Evolutionary conservation across 176 grass and related monocot species (phyloP).

Genomic region (sorghum (Sorghum bicolor)): DNA sequence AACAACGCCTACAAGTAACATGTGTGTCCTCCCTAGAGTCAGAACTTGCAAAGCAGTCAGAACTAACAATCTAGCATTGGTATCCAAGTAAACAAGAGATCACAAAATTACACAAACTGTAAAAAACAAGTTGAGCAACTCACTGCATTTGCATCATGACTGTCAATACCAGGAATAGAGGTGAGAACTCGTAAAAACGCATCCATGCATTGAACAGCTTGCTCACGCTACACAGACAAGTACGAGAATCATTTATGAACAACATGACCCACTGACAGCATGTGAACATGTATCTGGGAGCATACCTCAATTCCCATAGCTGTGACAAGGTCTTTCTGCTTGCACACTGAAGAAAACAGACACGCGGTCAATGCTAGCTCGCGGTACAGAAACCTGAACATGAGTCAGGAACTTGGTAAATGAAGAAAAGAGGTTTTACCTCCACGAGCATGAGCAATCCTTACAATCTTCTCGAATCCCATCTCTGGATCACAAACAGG

Average conservation of each 20-base stretch:
- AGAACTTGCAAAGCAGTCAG: background rate
- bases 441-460: slow-evolving; percentile 81
- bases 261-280: background rate
- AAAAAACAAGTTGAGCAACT: background rate
- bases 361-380: slow-evolving; percentile 8
- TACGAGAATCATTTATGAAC: slow-evolving; percentile 2
- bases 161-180: slow-evolving; percentile 78
- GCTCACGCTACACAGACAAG: slow-evolving; percentile 40
- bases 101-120: background rate
- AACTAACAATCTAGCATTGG: background rate
- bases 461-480: slow-evolving; percentile 89
- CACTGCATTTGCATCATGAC: slow-evolving; percentile 83
- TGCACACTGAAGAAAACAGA: slow-evolving; percentile 57
- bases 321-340: slow-evolving; percentile 56
- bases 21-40: too few species aligned
- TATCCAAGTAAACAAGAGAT: slow-evolving; percentile 18
- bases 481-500: slow-evolving; percentile 68
- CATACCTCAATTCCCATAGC: slow-evolving; percentile 70
- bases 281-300: background rate
- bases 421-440: slow-evolving; percentile 35
- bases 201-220: slow-evolving; percentile 75
- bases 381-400: background rate
- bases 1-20: too few species aligned
- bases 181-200: slow-evolving; percentile 63
- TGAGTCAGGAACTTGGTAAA: background rate